A percentile compares a stretch with the other conserved stretches of the same genome.
phyloP scores from a whole-genome alignment of 495 filamentous ascomycete genomes.

The Tuber magnatum region DNA sequence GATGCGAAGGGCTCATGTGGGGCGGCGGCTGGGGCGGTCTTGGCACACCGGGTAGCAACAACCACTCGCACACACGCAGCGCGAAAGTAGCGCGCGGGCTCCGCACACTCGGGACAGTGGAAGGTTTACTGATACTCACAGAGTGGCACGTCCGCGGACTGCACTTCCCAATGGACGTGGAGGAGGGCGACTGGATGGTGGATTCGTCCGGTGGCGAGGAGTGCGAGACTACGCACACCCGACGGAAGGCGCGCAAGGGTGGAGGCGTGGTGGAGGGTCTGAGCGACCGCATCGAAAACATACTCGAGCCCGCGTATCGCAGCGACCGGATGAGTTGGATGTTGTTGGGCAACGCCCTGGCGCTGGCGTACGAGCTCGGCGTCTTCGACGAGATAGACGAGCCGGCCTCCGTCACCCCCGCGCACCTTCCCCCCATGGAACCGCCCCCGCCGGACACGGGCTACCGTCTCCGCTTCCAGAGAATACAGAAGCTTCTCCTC shows the following conservation, averaged over 20 bases:
- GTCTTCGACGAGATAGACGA: conserved; percentile 83
- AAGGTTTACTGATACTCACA: conserved; percentile 84
- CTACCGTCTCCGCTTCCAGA: conserved; percentile 68
- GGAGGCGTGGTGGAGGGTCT: conserved; percentile 51
- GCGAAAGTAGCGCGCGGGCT: conserved; percentile 55
- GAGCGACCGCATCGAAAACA: conserved; percentile 75
- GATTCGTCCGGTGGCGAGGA: conserved; percentile 34
- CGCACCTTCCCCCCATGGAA: conserved; percentile 8
- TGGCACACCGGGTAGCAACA: conserved; percentile 55
- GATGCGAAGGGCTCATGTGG: conserved; percentile 91
- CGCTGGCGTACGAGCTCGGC: conserved; percentile 84
- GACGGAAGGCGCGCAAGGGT: conserved; percentile 30
- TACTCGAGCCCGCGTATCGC: conserved; percentile 70
- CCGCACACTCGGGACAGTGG: conserved; percentile 83
- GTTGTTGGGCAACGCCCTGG: conserved; percentile 81
- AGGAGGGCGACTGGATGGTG: conserved; percentile 51
- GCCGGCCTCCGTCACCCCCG: conserved; percentile 41
- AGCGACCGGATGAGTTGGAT: conserved; percentile 99
- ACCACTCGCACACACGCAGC: conserved; percentile 48
- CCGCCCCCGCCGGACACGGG: conserved; percentile 48
- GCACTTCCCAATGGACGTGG: conserved; percentile 87
- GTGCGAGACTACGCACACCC: conserved; percentile 42
- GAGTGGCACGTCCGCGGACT: conserved; percentile 95
- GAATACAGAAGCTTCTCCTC: conserved; percentile 74
- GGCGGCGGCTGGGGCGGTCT: conserved; percentile 80